A percentile compares a stretch with the other conserved stretches of the same genome.
Conservation (phyloP, 495 filamentous ascomycete species). For the Xylaria grammica region DNA sequence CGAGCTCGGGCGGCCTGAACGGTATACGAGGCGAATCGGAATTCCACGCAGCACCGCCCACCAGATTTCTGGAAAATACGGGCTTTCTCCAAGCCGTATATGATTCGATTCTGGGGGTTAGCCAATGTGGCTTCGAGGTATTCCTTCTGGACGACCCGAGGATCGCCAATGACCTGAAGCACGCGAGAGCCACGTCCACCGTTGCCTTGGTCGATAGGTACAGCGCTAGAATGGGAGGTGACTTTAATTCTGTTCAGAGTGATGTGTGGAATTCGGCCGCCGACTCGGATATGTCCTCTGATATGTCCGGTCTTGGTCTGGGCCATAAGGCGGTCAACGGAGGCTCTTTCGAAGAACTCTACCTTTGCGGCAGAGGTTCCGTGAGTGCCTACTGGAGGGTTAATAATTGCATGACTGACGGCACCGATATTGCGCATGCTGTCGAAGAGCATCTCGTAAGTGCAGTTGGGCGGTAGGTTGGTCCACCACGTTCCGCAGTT, state of each 20-base stretch:
- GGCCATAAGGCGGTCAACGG: slow-evolving; percentile 13
- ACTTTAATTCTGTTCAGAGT: neutral
- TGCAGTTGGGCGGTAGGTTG: slow-evolving; percentile 14
- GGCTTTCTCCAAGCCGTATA: slow-evolving; percentile 3
- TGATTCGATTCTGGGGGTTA: neutral
- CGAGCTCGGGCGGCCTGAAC: slow-evolving; percentile 1
- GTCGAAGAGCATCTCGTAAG: slow-evolving; percentile 21
- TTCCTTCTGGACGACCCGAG: neutral
- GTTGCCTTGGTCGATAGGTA: neutral
- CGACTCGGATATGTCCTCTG: slow-evolving; percentile 1
- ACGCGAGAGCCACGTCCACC: neutral
- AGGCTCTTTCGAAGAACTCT: slow-evolving; percentile 18
- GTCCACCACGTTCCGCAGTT: slow-evolving; percentile 22
- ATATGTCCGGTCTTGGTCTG: neutral
- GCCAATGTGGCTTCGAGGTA: neutral
- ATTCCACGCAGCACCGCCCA: neutral
- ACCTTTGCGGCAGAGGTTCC: slow-evolving; percentile 10
- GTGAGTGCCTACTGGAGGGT: neutral
- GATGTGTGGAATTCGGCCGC: neutral
- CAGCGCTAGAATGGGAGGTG: neutral
- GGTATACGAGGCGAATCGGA: slow-evolving; percentile 11
- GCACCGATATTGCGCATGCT: slow-evolving; percentile 19
- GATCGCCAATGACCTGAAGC: slow-evolving; percentile 4
- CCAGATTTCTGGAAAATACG: neutral
- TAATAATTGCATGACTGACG: slow-evolving; percentile 9